Evolutionary conservation across 2,329 filamentous ascomycete genomes (phyloP).

Genomic region (Helotiales sp.): DNA sequence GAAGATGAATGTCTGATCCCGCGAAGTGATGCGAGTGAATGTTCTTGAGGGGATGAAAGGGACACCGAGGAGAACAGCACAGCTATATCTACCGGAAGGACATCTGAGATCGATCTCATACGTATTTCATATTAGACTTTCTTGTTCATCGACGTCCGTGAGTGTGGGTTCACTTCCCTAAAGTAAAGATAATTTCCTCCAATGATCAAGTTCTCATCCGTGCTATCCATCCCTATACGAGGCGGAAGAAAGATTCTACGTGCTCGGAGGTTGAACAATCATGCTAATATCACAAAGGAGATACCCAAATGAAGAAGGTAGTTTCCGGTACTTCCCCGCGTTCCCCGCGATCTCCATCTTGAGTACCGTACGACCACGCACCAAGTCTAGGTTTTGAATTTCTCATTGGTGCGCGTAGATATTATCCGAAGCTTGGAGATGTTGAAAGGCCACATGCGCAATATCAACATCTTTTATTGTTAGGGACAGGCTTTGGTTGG

Average conservation of each 20-base stretch:
- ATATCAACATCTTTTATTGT: too few relatives aligned
- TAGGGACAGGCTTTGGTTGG: too few relatives aligned
- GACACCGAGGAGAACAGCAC: background rate
- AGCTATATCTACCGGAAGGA: background rate
- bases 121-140: background rate
- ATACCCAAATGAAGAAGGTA: too few relatives aligned
- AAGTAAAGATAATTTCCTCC: background rate
- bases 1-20: constrained; percentile 35
- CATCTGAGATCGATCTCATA: background rate
- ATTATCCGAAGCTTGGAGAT: too few relatives aligned
- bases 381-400: too few relatives aligned
- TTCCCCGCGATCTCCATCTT: too few relatives aligned
- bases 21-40: constrained; percentile 2
- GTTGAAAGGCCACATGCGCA: too few relatives aligned
- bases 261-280: too few relatives aligned
- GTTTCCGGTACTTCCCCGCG: too few relatives aligned
- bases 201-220: background rate
- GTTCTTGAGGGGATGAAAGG: background rate
- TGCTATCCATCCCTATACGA: background rate
- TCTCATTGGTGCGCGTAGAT: too few relatives aligned
- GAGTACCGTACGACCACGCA: too few relatives aligned
- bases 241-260: background rate
- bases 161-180: background rate
- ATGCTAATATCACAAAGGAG: too few relatives aligned
- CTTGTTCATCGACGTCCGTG: constrained; percentile 11